Conservation (phyloP, 306 rosid genomes). For the Rosa chinensis region DNA sequence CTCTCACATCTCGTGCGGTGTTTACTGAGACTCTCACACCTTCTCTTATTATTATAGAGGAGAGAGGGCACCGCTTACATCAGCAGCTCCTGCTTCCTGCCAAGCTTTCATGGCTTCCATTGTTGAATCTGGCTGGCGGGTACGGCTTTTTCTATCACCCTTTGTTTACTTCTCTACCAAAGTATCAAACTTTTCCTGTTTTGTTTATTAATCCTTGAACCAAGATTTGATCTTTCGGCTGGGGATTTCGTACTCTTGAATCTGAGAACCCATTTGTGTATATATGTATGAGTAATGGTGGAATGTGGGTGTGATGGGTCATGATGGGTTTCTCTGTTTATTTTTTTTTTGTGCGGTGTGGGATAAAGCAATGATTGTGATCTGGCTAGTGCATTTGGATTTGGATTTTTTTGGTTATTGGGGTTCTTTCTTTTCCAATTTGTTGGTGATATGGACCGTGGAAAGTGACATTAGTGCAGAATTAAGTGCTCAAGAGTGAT, state of each 20-base stretch:
- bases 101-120: slow-evolving; percentile 48
- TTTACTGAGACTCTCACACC: not conserved
- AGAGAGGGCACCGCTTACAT: not conserved
- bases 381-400: slow-evolving; percentile 2
- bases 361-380: slow-evolving; percentile 8
- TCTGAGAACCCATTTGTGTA: not conserved
- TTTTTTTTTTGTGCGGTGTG: not conserved
- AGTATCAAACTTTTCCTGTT: not conserved
- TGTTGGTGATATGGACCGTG: not conserved
- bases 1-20: slow-evolving; percentile 29
- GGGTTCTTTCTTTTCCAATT: not conserved
- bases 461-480: not conserved
- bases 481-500: not conserved
- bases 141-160: slow-evolving; percentile 28
- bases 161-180: not conserved
- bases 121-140: slow-evolving; percentile 83
- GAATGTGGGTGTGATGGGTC: slow-evolving; percentile 2
- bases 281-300: slow-evolving; percentile 1
- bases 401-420: slow-evolving; percentile 6
- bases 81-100: not conserved
- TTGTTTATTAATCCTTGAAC: not conserved
- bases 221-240: slow-evolving; percentile 31
- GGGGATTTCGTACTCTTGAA: slow-evolving; percentile 20
- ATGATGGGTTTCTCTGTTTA: slow-evolving; percentile 9
- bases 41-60: too few species aligned